phyloP scores from a whole-genome alignment of 78 protist species.

The Polysphondylium violaceum region DNA sequence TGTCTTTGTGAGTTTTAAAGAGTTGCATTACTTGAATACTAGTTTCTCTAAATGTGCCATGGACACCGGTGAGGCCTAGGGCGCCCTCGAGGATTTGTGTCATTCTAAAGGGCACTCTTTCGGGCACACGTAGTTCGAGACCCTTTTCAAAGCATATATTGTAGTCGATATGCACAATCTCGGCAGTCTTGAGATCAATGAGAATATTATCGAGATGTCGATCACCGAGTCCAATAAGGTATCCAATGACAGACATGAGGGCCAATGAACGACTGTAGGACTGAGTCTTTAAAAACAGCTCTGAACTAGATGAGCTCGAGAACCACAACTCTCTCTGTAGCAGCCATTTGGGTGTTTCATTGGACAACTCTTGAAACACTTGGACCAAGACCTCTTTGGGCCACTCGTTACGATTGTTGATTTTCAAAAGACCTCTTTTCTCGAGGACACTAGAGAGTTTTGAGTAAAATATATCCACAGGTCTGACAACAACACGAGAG shows the following conservation, averaged over 20 bases:
- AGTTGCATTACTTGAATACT: slow-evolving; percentile 55
- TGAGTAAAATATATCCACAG: slow-evolving; percentile 71
- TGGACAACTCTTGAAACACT: slow-evolving; percentile 65
- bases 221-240: slow-evolving; percentile 91
- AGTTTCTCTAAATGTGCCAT: slow-evolving; percentile 75
- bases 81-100: slow-evolving; percentile 87
- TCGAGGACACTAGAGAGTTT: slow-evolving; percentile 81
- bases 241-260: slow-evolving; percentile 91
- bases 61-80: slow-evolving; percentile 84
- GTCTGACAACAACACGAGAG: slow-evolving; percentile 24
- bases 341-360: slow-evolving; percentile 86
- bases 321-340: slow-evolving; percentile 84
- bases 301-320: slow-evolving; percentile 49
- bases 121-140: slow-evolving; percentile 85
- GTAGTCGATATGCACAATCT: slow-evolving; percentile 92
- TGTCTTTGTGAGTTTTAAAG: slow-evolving; percentile 63
- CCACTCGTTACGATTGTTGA: slow-evolving; percentile 73
- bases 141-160: slow-evolving; percentile 93
- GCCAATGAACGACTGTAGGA: slow-evolving; percentile 86
- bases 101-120: slow-evolving; percentile 93
- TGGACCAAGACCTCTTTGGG: slow-evolving; percentile 72
- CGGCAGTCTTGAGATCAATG: slow-evolving; percentile 86
- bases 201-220: slow-evolving; percentile 93
- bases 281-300: slow-evolving; percentile 73
- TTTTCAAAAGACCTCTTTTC: slow-evolving; percentile 55